Evolutionary conservation across 495 filamentous ascomycete genomes (phyloP).

Genomic region (Aspergillus sclerotioniger): DNA sequence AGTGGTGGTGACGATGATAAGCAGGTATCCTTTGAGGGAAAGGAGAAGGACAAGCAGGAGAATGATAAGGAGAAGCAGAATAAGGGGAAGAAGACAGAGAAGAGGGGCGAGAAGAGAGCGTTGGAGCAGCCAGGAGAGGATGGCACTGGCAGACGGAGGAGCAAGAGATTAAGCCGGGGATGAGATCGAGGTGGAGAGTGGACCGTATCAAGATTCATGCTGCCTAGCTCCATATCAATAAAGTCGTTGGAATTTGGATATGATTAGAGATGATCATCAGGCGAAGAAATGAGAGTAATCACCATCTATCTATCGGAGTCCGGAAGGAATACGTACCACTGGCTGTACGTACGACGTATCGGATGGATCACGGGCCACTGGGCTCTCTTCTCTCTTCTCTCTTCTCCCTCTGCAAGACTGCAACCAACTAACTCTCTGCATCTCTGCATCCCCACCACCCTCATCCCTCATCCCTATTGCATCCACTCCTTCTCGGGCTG

Average conservation of each 20-base stretch:
- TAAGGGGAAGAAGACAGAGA: background rate
- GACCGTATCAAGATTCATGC: background rate
- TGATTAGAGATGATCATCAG: background rate
- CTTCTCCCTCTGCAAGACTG: too few relatives aligned
- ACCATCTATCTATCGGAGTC: background rate
- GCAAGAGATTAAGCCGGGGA: background rate
- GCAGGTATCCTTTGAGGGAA: background rate
- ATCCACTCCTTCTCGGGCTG: too few relatives aligned
- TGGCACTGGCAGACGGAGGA: background rate
- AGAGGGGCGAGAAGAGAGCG: background rate
- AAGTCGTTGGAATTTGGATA: background rate
- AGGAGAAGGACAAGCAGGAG: background rate
- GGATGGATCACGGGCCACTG: too few relatives aligned
- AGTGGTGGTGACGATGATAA: too few relatives aligned
- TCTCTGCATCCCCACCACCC: too few relatives aligned
- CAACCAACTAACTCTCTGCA: too few relatives aligned
- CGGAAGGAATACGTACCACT: too few relatives aligned
- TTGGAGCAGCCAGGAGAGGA: conserved; percentile 1
- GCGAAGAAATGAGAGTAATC: background rate
- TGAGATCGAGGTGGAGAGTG: background rate
- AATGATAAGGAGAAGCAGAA: background rate
- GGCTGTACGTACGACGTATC: too few relatives aligned
- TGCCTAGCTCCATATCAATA: background rate
- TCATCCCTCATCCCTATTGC: too few relatives aligned
- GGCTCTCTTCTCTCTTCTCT: too few relatives aligned